These are phyloP conservation scores for Penicillium bovifimosum DNA, from an alignment of 495 filamentous ascomycete species.

Conservation along the genomic window DNA sequence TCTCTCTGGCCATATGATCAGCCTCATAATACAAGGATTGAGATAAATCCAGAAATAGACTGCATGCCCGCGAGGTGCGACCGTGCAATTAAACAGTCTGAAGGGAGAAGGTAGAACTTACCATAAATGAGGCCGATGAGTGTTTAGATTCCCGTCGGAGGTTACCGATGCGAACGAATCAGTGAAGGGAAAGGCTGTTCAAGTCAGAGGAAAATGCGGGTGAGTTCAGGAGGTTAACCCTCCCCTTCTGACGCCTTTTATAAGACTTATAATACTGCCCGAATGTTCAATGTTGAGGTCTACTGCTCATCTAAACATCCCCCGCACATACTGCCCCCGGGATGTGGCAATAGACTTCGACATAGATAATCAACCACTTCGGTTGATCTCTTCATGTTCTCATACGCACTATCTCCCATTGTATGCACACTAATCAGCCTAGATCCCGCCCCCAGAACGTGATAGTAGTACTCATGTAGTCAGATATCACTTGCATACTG, in stretches of 20 bases:
- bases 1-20: not conserved
- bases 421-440: not conserved
- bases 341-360: not conserved
- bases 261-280: not conserved
- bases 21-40: slow-evolving; percentile 1
- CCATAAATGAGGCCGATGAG: slow-evolving; percentile 16
- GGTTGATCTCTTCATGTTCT: not conserved
- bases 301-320: not conserved
- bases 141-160: slow-evolving; percentile 19
- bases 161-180: slow-evolving; percentile 7
- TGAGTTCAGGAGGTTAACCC: not conserved
- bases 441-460: not conserved
- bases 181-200: not conserved
- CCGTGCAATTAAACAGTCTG: slow-evolving; percentile 2
- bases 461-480: slow-evolving; percentile 1
- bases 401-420: not conserved
- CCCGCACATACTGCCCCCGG: not conserved
- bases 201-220: not conserved
- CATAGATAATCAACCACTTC: not conserved
- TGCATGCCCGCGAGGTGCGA: slow-evolving; percentile 9
- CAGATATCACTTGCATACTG: not conserved
- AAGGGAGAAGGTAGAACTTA: not conserved
- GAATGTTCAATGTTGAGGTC: not conserved
- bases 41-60: slow-evolving; percentile 8
- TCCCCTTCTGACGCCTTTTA: slow-evolving; percentile 7